A percentile compares a stretch with the other conserved stretches of the same genome.
Conservation (phyloP, 139 green algal genomes). For the Asterochloris erici region DNA sequence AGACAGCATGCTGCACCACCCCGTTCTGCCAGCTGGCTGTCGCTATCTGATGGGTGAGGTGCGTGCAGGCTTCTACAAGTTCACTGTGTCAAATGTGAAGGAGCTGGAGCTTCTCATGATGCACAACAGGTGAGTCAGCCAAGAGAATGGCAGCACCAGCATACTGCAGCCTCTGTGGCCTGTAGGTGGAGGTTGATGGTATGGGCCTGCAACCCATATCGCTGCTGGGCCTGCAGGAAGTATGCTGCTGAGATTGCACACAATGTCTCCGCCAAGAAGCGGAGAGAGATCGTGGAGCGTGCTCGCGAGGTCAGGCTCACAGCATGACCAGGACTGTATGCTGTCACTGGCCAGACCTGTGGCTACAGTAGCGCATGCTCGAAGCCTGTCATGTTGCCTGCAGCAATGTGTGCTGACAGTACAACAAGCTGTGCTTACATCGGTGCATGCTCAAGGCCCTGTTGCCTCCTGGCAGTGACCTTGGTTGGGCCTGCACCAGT, state of each 20-base stretch:
- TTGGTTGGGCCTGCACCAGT: neutral
- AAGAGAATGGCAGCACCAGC: neutral
- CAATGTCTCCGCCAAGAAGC: conserved; percentile 92
- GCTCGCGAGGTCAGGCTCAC: conserved; percentile 52
- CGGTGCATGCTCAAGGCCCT: neutral
- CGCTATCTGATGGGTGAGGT: neutral
- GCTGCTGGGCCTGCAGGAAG: conserved; percentile 36
- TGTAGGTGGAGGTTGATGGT: too few relatives aligned
- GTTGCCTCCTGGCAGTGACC: neutral
- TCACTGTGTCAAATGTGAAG: conserved; percentile 87
- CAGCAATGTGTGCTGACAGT: neutral
- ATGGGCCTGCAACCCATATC: too few relatives aligned
- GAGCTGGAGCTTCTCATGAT: conserved; percentile 98
- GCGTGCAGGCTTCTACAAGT: conserved; percentile 80
- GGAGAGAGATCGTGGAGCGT: conserved; percentile 95
- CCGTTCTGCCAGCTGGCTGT: neutral
- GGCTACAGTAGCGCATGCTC: neutral
- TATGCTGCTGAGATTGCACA: conserved; percentile 94
- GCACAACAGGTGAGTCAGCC: conserved; percentile 84
- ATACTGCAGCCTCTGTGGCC: too few relatives aligned
- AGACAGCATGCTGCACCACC: neutral
- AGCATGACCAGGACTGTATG: neutral
- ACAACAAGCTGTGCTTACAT: neutral
- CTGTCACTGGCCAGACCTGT: neutral
- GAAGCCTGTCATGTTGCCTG: neutral